Evolutionary conservation across 345 rosid genomes (phyloP).

Genomic region (Alliaria petiolata): DNA sequence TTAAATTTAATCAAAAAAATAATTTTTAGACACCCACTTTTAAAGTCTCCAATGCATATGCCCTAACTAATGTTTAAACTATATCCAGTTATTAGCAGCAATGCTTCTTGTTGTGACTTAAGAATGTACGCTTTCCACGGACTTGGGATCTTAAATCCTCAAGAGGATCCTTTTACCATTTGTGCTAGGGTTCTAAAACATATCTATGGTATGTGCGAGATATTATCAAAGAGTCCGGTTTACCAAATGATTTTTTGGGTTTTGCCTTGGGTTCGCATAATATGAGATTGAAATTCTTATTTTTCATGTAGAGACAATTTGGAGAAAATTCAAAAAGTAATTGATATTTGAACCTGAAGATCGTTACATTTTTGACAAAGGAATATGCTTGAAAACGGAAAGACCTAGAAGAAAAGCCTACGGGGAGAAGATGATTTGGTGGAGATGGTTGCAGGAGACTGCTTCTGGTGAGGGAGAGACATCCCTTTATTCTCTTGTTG

Average conservation of each 20-base stretch:
- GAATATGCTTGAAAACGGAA: slow-evolving; percentile 22
- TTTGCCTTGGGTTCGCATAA: background rate
- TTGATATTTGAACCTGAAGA: slow-evolving; percentile 31
- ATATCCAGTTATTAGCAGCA: too few relatives aligned
- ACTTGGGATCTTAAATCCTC: too few relatives aligned
- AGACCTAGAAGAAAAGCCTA: slow-evolving; percentile 66
- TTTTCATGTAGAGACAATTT: background rate
- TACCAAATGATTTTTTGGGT: background rate
- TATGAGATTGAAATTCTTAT: slow-evolving; percentile 13
- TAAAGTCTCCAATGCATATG: too few relatives aligned
- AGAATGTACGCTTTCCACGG: too few relatives aligned
- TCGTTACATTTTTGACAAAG: slow-evolving; percentile 28
- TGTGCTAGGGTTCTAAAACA: too few relatives aligned
- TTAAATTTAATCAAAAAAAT: too few relatives aligned
- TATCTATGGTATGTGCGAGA: too few relatives aligned
- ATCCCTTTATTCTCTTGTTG: slow-evolving; percentile 67
- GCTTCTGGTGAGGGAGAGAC: slow-evolving; percentile 40
- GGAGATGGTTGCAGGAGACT: slow-evolving; percentile 46
- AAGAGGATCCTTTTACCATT: too few relatives aligned
- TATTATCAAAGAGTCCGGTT: background rate
- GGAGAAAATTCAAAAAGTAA: slow-evolving; percentile 12
- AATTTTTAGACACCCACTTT: too few relatives aligned
- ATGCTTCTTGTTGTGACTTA: too few relatives aligned
- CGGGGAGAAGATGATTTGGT: slow-evolving; percentile 56
- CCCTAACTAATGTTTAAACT: too few relatives aligned